A percentile compares a stretch with the other conserved stretches of the same genome.
Evolutionary conservation across 345 rosid genomes (phyloP).

Genomic region (Melaleuca alternifolia): DNA sequence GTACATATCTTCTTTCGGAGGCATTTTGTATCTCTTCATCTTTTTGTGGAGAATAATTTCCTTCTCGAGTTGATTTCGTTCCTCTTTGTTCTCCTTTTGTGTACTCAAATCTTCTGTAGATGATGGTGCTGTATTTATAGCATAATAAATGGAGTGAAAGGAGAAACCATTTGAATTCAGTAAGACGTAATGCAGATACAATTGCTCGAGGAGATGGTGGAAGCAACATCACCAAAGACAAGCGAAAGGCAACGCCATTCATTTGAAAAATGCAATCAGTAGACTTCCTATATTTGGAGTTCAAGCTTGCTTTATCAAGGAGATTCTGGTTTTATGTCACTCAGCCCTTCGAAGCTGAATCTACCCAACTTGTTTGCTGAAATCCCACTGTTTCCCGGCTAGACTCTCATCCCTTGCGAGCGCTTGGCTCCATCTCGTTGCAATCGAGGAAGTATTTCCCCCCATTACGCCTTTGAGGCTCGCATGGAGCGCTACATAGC

Average conservation of each 20-base stretch:
- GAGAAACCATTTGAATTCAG: not conserved
- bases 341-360: constrained; percentile 21
- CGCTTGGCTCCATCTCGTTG: constrained; percentile 54
- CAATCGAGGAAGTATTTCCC: constrained; percentile 74
- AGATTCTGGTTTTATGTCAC: not conserved
- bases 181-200: not conserved
- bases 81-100: too few relatives aligned
- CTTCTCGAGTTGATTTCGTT: not conserved
- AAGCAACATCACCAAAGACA: too few relatives aligned
- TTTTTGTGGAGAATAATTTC: not conserved
- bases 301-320: not conserved
- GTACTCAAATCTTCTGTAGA: too few relatives aligned
- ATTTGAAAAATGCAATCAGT: not conserved
- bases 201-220: too few relatives aligned
- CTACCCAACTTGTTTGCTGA: constrained; percentile 52
- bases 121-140: too few relatives aligned
- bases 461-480: constrained; percentile 52
- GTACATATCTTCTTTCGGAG: not conserved
- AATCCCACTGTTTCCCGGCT: constrained; percentile 64
- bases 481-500: constrained; percentile 79
- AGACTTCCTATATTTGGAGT: not conserved
- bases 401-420: constrained; percentile 45
- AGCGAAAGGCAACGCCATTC: too few relatives aligned
- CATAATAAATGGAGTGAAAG: not conserved
- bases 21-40: not conserved